Base-by-base conservation (phyloP, 495 filamentous ascomycete species). In the Hypoxylon lenormandii region DNA sequence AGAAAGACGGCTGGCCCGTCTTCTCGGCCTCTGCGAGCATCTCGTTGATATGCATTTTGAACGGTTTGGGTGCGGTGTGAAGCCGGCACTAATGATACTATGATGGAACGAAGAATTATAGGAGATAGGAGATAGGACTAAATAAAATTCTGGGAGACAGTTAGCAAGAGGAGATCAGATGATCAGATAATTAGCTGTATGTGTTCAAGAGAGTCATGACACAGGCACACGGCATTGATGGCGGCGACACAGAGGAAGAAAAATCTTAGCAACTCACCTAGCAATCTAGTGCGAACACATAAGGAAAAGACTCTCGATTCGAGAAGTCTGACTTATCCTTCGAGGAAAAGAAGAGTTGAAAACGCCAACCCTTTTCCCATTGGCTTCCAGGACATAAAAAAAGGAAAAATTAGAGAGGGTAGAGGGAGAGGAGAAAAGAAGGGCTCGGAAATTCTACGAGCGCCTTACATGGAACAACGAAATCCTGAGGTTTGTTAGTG, bases 1-100 rank as follows among this genome's bases (percentile, higher is more conserved):
- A 98, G 85, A 97, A 97, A 56, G 91, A 92, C 48, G 93, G 89
- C 68, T 88, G 86, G 75, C 87, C 87, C 63, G 89, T 85, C 81
- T 76, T 79, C 72, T 92, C 85, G 81, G 92, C 90, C 73, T 94
- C 91, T 65, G 90, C 86, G 67, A 99, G 84, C 85, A 97, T 97
- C 65, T 96, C 90, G 57, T 86, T 90, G 84, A 99, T 94, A 83
- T 98, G 96, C 85, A 87, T 87, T 23, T 72, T 82, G 80, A 64
- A 48, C 50, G 49, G 45, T 40, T 11, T 8, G 53, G 49, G 45
- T 47, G n/a, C 7, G 53, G 16, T 30, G 36, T 16, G 26, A 28
- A 18, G 42, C 40, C 15, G 19, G 28, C 5, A 46, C 13, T 37
- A 30, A 33, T 40, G 54, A 15, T 53, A 47, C 7, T 47, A 15